Evolutionary conservation across 768 basidiomycete species (phyloP).

Genomic region (Tricholoma furcatifolium): DNA sequence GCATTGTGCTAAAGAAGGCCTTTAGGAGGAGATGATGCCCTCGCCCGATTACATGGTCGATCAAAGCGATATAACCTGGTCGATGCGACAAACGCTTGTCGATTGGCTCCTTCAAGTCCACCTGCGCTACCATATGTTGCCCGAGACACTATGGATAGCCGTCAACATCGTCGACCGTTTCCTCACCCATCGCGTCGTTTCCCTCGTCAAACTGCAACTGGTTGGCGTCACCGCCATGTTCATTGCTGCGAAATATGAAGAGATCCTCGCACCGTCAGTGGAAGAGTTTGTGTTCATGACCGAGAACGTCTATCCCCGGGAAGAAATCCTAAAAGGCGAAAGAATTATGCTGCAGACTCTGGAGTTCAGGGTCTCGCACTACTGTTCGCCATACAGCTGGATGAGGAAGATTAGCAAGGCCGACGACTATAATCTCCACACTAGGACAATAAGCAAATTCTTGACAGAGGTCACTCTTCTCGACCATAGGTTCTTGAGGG

Average conservation of each 20-base stretch:
- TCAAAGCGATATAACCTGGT: conserved; percentile 90
- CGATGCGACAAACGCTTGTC: conserved; percentile 93
- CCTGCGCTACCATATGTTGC: conserved; percentile 97
- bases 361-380: conserved; percentile 93
- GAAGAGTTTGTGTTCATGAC: conserved; percentile 99
- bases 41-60: conserved; percentile 90
- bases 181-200: conserved; percentile 84
- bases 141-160: conserved; percentile 98
- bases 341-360: conserved; percentile 93
- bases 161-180: conserved; percentile 96
- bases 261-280: conserved; percentile 94
- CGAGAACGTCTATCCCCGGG: conserved; percentile 88
- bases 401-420: conserved; percentile 98
- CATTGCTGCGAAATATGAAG: conserved; percentile 98
- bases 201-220: conserved; percentile 87
- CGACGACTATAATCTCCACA: conserved; percentile 98
- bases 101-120: conserved; percentile 99
- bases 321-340: conserved; percentile 98
- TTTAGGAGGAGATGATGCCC: conserved; percentile 84
- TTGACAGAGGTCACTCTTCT: conserved; percentile 93
- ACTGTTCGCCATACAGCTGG: conserved; percentile 99
- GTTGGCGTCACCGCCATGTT: conserved; percentile 99
- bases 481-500: conserved; percentile 89
- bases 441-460: conserved; percentile 96
- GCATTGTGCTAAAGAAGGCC: conserved; percentile 17